Conservation (phyloP, 768 basidiomycete species). For the Lenzites betulinus region DNA sequence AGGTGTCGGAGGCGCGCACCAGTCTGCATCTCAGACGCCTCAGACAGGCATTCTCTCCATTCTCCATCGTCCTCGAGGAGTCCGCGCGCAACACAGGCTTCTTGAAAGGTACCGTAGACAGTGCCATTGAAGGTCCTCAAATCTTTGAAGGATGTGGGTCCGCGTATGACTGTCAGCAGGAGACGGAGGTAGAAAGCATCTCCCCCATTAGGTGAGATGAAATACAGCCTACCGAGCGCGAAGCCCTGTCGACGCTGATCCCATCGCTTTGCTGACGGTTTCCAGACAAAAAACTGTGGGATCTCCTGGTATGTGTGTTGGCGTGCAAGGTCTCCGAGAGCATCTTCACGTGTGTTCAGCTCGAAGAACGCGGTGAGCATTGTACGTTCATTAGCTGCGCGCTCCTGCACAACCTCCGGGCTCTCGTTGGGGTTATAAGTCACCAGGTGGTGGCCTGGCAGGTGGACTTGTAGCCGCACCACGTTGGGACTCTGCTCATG, state of each 20-base stretch:
- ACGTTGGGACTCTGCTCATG: slow-evolving; percentile 31
- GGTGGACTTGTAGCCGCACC: slow-evolving; percentile 45
- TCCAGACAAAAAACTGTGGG: too few relatives aligned
- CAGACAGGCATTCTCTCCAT: slow-evolving; percentile 41
- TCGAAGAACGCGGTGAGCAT: too few relatives aligned
- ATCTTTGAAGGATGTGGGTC: too few relatives aligned
- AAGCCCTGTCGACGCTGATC: background rate
- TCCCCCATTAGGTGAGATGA: slow-evolving; percentile 5
- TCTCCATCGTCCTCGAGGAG: slow-evolving; percentile 48
- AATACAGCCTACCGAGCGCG: slow-evolving; percentile 20
- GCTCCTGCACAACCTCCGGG: too few relatives aligned
- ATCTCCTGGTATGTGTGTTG: too few relatives aligned
- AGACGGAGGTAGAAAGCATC: slow-evolving; percentile 15
- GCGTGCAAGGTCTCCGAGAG: too few relatives aligned
- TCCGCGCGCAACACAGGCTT: slow-evolving; percentile 42
- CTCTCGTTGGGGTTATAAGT: too few relatives aligned
- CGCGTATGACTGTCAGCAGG: too few relatives aligned
- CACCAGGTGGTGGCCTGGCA: slow-evolving; percentile 31
- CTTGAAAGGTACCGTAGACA: slow-evolving; percentile 35
- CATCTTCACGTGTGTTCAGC: too few relatives aligned
- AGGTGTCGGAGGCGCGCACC: slow-evolving; percentile 39
- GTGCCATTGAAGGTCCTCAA: slow-evolving; percentile 27
- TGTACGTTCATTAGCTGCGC: too few relatives aligned
- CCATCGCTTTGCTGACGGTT: too few relatives aligned
- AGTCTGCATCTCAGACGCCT: slow-evolving; percentile 43